Conservation (phyloP, 768 basidiomycete genomes). For the Boletellus ananas region DNA sequence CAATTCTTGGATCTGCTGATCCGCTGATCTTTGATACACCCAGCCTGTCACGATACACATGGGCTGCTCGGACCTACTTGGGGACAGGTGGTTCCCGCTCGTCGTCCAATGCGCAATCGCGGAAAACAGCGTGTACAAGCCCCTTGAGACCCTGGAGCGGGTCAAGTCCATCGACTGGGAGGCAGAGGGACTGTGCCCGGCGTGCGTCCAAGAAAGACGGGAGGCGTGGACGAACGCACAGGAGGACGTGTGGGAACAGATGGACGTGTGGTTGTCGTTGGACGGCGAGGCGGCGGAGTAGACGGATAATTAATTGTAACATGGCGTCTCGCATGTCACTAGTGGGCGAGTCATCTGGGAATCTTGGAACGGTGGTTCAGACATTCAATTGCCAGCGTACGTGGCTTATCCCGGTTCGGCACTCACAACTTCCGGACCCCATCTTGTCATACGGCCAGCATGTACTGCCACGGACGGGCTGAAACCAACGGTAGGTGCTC, state of each 20-base stretch:
- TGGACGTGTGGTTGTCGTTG: constrained; percentile 54
- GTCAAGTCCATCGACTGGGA: constrained; percentile 61
- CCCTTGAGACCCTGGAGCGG: constrained; percentile 64
- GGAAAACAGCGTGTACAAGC: constrained; percentile 60
- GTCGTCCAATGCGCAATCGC: constrained; percentile 67
- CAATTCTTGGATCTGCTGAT: not conserved
- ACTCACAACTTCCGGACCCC: too few species aligned
- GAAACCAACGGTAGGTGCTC: too few species aligned
- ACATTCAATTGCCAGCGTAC: too few species aligned
- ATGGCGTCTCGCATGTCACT: too few species aligned
- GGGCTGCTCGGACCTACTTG: constrained; percentile 69
- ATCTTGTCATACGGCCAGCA: too few species aligned
- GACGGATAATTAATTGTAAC: too few species aligned
- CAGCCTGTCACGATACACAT: constrained; percentile 62
- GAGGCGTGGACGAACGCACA: constrained; percentile 68
- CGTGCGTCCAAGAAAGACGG: constrained; percentile 55
- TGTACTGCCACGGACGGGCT: too few species aligned
- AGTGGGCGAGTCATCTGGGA: too few species aligned
- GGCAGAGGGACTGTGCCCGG: constrained; percentile 51
- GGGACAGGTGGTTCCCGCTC: constrained; percentile 65
- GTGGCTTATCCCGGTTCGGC: too few species aligned
- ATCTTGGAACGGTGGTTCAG: too few species aligned
- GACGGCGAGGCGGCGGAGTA: constrained; percentile 5
- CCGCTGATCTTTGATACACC: not conserved
- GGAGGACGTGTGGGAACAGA: constrained; percentile 50